phyloP scores from a whole-genome alignment of 495 filamentous ascomycete species.

The Patellaria atrata region DNA sequence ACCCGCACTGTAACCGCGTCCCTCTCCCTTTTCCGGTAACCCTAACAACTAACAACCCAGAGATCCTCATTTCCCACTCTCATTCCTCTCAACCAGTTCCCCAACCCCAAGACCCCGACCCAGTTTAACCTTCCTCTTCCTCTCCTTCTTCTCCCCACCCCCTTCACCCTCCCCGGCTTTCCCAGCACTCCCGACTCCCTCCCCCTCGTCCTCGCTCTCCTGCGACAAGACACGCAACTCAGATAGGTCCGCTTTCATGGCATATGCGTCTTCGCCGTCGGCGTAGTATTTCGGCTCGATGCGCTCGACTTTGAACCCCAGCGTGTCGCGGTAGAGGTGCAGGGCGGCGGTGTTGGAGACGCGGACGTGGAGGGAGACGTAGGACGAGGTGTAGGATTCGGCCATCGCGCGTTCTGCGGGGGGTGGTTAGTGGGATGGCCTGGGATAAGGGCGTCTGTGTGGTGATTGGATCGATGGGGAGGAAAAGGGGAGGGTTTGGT shows the following conservation, averaged over 20 bases:
- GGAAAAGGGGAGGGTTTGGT: conserved; percentile 1
- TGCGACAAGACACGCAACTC: conserved; percentile 38
- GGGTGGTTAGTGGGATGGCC: neutral
- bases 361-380: conserved; percentile 91
- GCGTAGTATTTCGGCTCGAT: conserved; percentile 93
- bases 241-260: conserved; percentile 75
- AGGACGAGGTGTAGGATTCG: conserved; percentile 77
- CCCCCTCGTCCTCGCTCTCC: conserved; percentile 27
- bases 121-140: conserved; percentile 55
- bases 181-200: conserved; percentile 18
- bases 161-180: conserved; percentile 28
- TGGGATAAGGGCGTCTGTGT: neutral
- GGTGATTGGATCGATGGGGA: conserved; percentile 1
- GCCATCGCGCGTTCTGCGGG: conserved; percentile 81
- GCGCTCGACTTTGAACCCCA: conserved; percentile 83
- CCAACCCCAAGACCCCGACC: conserved; percentile 68
- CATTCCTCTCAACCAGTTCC: conserved; percentile 72
- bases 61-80: too few relatives aligned
- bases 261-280: conserved; percentile 91
- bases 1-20: too few relatives aligned
- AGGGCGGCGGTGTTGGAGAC: conserved; percentile 83
- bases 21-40: too few relatives aligned
- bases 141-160: conserved; percentile 29
- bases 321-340: conserved; percentile 80
- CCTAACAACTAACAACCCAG: too few relatives aligned